Conservation (phyloP, 768 basidiomycete genomes). For the Tricholoma terreum region DNA sequence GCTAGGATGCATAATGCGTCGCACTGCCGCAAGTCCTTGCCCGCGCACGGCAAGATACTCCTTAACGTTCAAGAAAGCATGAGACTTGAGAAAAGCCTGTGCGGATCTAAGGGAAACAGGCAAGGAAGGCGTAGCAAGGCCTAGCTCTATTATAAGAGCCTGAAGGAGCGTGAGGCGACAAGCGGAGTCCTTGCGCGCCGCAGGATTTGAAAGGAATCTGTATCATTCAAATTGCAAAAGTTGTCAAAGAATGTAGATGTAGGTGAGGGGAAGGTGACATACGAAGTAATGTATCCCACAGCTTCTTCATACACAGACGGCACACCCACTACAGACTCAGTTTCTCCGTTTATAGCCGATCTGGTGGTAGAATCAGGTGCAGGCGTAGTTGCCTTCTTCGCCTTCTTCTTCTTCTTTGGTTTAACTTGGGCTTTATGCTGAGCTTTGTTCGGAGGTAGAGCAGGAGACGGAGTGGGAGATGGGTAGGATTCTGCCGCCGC, state of each 20-base stretch:
- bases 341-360: conserved; percentile 35
- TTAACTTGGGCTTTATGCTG: conserved; percentile 8
- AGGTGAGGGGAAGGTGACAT: conserved; percentile 27
- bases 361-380: conserved; percentile 31
- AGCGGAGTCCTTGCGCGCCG: conserved; percentile 37
- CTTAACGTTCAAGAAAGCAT: conserved; percentile 66
- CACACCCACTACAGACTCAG: conserved; percentile 18
- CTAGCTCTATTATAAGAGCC: conserved; percentile 75
- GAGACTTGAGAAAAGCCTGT: conserved; percentile 61
- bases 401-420: conserved; percentile 15
- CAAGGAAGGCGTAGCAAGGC: conserved; percentile 48
- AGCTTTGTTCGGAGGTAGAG: conserved; percentile 4
- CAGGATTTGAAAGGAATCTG: conserved; percentile 54
- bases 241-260: neutral
- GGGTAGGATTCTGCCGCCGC: conserved; percentile 2
- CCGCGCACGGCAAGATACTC: conserved; percentile 69
- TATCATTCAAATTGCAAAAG: neutral
- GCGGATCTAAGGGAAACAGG: conserved; percentile 65
- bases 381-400: conserved; percentile 10
- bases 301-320: conserved; percentile 55
- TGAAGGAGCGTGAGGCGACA: conserved; percentile 64
- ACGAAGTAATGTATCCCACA: conserved; percentile 59
- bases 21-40: conserved; percentile 61
- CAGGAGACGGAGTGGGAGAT: conserved; percentile 7
- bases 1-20: conserved; percentile 58